Percentiles rank a stretch among this genome's conserved stretches.
Evolutionary conservation across 2,329 filamentous ascomycete species (phyloP).

Genomic region (Talaromyces piceae): DNA sequence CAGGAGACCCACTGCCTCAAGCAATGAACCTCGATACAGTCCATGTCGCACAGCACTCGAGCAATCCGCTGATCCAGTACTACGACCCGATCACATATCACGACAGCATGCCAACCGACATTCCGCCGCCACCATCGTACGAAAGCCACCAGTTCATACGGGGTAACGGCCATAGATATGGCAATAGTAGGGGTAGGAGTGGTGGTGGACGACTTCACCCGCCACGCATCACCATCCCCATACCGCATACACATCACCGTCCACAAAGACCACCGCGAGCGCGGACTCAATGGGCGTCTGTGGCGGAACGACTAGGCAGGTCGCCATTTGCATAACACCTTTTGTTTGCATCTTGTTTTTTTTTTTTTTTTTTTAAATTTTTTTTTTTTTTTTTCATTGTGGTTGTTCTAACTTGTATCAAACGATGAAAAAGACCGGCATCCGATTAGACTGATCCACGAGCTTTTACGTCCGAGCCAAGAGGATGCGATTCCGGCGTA

Average conservation of each 20-base stretch:
- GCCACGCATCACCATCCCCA: neutral
- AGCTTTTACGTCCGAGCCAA: neutral
- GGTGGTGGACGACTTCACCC: neutral
- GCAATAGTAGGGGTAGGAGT: too few relatives aligned
- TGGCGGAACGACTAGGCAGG: constrained; percentile 18
- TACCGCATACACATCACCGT: neutral
- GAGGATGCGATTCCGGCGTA: neutral
- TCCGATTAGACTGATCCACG: neutral
- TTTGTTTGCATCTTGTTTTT: neutral
- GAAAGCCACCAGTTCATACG: constrained; percentile 19
- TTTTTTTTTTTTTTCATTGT: neutral
- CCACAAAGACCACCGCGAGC: neutral
- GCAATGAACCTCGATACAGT: neutral
- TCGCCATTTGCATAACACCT: constrained; percentile 2
- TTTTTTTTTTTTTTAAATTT: neutral
- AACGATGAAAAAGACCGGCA: neutral
- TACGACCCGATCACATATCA: neutral
- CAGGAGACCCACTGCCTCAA: neutral
- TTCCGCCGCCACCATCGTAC: constrained; percentile 20
- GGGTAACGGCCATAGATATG: too few relatives aligned
- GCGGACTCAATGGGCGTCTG: constrained; percentile 19
- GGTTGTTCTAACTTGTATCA: neutral
- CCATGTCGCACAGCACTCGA: neutral
- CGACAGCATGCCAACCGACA: constrained; percentile 4
- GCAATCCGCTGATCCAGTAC: neutral